Percentiles rank a stretch among this genome's conserved stretches.
phyloP scores from a whole-genome alignment of 2,329 filamentous ascomycete genomes.

The Pseudogymnoascus sp. region DNA sequence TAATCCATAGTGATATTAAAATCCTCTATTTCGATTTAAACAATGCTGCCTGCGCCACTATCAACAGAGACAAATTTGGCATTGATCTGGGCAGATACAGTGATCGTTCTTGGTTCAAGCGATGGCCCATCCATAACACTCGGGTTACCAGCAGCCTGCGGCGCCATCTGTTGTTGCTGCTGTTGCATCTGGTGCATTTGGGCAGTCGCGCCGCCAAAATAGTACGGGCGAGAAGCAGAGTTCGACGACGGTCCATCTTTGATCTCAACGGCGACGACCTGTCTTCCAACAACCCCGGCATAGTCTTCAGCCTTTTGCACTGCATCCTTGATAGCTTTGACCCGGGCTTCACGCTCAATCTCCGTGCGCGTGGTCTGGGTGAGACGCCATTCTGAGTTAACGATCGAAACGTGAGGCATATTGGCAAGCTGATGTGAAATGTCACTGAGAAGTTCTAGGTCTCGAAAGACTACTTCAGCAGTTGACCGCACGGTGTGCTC shows the following conservation, averaged over 20 bases:
- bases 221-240: not conserved
- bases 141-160: not conserved
- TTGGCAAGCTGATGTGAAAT: constrained; percentile 15
- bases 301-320: constrained; percentile 21
- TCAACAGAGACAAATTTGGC: constrained; percentile 15
- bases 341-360: constrained; percentile 19
- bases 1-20: not conserved
- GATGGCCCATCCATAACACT: constrained; percentile 11
- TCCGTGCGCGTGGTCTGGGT: constrained; percentile 14
- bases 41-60: not conserved
- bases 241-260: constrained; percentile 14
- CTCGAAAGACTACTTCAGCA: constrained; percentile 19
- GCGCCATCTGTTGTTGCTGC: not conserved
- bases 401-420: constrained; percentile 18
- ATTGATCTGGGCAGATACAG: constrained; percentile 16
- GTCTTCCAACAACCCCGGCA: constrained; percentile 16
- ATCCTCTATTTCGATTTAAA: not conserved
- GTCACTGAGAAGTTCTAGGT: constrained; percentile 16
- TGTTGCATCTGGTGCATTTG: not conserved
- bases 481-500: constrained; percentile 13
- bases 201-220: not conserved
- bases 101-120: constrained; percentile 18
- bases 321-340: constrained; percentile 19
- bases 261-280: constrained; percentile 18
- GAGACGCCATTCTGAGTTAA: constrained; percentile 18